Evolutionary conservation across 305 asterid genomes (phyloP).

Genomic region (Fraxinus latifolia): DNA sequence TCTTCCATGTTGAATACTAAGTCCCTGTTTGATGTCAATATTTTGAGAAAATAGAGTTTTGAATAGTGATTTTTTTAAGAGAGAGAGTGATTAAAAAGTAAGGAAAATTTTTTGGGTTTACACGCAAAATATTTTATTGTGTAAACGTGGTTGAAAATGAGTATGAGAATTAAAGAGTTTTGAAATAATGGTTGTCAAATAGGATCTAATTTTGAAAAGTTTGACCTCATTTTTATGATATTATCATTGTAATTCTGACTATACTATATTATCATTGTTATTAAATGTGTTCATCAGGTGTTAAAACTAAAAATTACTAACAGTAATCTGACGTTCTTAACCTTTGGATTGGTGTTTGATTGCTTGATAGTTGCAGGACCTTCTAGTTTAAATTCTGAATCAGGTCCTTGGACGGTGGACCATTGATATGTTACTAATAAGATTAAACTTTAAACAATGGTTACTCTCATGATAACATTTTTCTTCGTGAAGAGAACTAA

Average conservation of each 20-base stretch:
- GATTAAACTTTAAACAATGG: background rate
- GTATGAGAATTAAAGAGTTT: too few species aligned
- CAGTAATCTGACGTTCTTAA: background rate
- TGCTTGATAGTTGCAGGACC: background rate
- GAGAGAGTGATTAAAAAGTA: too few species aligned
- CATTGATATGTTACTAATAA: background rate
- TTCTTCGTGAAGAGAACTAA: constrained; percentile 14
- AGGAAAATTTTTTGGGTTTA: too few species aligned
- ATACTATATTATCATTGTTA: background rate
- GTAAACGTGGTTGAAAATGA: too few species aligned
- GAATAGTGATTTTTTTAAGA: too few species aligned
- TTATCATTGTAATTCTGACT: background rate
- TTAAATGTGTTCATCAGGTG: background rate
- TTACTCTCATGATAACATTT: constrained; percentile 1
- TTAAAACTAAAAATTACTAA: background rate
- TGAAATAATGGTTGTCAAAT: too few species aligned
- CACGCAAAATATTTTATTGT: too few species aligned
- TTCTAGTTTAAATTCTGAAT: constrained; percentile 3
- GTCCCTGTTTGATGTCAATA: too few species aligned
- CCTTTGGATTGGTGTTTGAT: background rate
- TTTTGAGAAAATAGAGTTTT: too few species aligned
- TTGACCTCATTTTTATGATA: background rate
- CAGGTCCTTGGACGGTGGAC: background rate
- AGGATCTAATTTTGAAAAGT: background rate
- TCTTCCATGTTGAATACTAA: background rate